A percentile compares a stretch with the other conserved stretches of the same genome.
These are phyloP conservation scores for Lachnellula hyalina DNA, from an alignment of 2,329 filamentous ascomycete species.

Conservation along the genomic window DNA sequence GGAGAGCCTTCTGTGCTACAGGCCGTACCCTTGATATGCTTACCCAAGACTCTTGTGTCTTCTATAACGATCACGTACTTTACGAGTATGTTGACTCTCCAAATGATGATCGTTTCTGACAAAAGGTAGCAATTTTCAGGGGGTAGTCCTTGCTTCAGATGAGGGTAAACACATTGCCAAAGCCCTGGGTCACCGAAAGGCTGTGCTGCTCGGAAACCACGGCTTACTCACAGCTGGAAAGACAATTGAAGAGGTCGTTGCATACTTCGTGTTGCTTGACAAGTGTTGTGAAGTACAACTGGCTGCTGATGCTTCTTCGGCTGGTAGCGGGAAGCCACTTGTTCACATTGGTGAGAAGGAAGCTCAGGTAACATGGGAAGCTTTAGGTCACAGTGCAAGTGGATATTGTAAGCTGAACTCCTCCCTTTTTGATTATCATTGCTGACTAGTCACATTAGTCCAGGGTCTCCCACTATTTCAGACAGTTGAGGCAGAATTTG, in stretches of 20 bases:
- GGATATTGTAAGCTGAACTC: constrained; percentile 13
- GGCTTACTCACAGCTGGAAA: constrained; percentile 44
- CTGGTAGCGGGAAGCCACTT: constrained; percentile 54
- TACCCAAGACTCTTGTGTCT: constrained; percentile 49
- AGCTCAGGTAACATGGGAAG: constrained; percentile 59
- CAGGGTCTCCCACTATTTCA: constrained; percentile 16
- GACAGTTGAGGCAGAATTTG: constrained; percentile 15
- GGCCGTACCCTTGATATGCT: constrained; percentile 53
- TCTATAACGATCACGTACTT: constrained; percentile 37
- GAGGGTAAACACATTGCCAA: constrained; percentile 44
- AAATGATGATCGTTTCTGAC: not conserved
- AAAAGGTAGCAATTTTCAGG: constrained; percentile 37
- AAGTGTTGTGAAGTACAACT: constrained; percentile 42
- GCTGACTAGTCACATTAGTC: constrained; percentile 6
- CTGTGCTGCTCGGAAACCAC: constrained; percentile 46
- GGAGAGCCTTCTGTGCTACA: constrained; percentile 54
- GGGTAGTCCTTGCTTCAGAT: constrained; percentile 45
- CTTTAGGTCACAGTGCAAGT: constrained; percentile 47
- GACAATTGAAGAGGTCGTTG: constrained; percentile 44
- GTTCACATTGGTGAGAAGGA: constrained; percentile 62
- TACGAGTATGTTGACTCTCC: constrained; percentile 31
- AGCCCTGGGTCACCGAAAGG: constrained; percentile 42
- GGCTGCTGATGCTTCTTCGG: constrained; percentile 51
- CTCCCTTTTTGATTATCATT: not conserved
- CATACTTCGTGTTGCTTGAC: constrained; percentile 47